Evolutionary conservation across 148 eudicot species (phyloP).

Genomic region (Rhododendron ovatum): DNA sequence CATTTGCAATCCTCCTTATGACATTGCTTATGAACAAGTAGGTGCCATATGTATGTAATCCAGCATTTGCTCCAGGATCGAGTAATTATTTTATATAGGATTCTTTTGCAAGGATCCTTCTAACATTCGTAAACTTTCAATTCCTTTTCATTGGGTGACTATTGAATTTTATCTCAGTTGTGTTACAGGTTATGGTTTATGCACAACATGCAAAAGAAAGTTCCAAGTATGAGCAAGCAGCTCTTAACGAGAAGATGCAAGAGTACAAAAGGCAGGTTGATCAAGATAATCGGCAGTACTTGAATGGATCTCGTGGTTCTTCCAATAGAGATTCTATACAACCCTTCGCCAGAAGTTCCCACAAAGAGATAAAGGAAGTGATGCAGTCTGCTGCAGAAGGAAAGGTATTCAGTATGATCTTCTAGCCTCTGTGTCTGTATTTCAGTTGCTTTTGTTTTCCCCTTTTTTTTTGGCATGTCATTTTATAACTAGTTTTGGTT

Average conservation of each 20-base stretch:
- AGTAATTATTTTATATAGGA: not conserved
- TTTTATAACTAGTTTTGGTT: constrained; percentile 9
- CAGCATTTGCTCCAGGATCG: not conserved
- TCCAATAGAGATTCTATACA: constrained; percentile 36
- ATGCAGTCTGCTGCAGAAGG: constrained; percentile 85
- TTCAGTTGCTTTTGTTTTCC: not conserved
- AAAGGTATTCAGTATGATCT: constrained; percentile 45
- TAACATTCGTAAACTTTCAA: constrained; percentile 3
- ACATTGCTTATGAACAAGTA: not conserved
- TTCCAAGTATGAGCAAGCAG: constrained; percentile 60
- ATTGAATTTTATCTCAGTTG: constrained; percentile 3
- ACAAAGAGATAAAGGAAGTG: constrained; percentile 72
- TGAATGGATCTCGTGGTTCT: constrained; percentile 36
- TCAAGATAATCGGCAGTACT: constrained; percentile 51
- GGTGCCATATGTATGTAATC: not conserved
- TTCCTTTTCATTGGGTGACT: not conserved
- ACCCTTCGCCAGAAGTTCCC: constrained; percentile 47
- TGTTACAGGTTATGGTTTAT: constrained; percentile 58
- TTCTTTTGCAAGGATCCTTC: not conserved
- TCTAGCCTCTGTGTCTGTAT: not conserved
- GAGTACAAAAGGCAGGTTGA: constrained; percentile 71
- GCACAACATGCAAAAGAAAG: constrained; percentile 66
- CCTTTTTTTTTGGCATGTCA: not conserved
- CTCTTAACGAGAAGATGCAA: constrained; percentile 80
- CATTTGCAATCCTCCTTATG: not conserved